phyloP scores from a whole-genome alignment of 805 yeast species.

The Metschnikowia reukaufii region DNA sequence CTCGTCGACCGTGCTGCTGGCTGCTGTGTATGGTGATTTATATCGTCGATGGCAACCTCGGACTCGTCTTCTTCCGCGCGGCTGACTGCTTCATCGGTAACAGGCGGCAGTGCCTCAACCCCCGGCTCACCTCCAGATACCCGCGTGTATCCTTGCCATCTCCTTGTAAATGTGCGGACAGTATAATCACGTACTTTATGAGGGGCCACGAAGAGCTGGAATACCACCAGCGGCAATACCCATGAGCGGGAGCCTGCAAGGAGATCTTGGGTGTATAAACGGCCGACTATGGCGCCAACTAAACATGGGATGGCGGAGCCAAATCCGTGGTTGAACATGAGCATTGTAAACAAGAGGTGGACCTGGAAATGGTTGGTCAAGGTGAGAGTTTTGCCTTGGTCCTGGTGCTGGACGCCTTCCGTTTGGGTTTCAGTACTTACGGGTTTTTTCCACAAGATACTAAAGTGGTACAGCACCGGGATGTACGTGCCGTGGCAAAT shows the following conservation, averaged over 20 bases:
- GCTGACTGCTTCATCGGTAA: conserved; percentile 1
- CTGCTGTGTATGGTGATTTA: conserved; percentile 13
- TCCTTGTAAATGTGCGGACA: conserved; percentile 1
- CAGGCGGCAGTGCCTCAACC: conserved; percentile 6
- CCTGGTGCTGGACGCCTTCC: background rate
- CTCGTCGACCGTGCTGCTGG: conserved; percentile 47
- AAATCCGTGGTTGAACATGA: conserved; percentile 46
- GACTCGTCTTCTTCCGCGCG: conserved; percentile 21
- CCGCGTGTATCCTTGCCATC: conserved; percentile 15
- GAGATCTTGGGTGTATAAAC: conserved; percentile 42
- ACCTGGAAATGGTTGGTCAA: conserved; percentile 41
- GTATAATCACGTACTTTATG: conserved; percentile 13
- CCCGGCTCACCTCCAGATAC: conserved; percentile 9
- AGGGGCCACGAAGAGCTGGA: conserved; percentile 31
- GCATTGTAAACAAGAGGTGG: conserved; percentile 36
- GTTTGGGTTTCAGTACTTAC: background rate
- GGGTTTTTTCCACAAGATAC: conserved; percentile 24
- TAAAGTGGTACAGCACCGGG: conserved; percentile 37
- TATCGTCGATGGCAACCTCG: conserved; percentile 24
- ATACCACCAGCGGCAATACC: conserved; percentile 31
- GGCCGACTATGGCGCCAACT: conserved; percentile 45
- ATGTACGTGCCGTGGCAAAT: conserved; percentile 37
- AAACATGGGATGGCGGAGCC: conserved; percentile 38
- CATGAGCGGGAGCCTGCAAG: conserved; percentile 42
- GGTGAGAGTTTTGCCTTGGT: conserved; percentile 11